Evolutionary conservation across 164 flowering plant genomes (phyloP), one percentile per base, ranked within the genome.

Genomic region (Piper longum): DNA sequence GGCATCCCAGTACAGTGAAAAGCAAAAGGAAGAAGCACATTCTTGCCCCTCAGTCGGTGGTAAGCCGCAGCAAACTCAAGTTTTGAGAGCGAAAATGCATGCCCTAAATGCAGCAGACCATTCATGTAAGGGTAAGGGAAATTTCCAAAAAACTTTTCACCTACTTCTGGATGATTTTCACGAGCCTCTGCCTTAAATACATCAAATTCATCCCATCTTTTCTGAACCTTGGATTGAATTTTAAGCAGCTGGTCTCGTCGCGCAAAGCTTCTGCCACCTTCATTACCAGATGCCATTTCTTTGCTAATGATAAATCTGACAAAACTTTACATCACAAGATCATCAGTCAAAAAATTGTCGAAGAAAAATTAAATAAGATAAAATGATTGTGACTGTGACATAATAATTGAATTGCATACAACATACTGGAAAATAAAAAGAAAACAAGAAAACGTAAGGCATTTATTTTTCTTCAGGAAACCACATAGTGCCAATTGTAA

Each of bases 1-100:
- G 96, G 96, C 96, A 89, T 91, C 13, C 98, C 96, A 57, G 98
- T 89, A 70, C 95, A 89, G 72, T 89, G 98, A 61, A 91, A 91
- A 58, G 76, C 98, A 76, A 91, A 91, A 0, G 96, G 96, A 67
- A 89, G 71, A 1, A 91, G 80, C 7, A 91, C 96, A 76, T 89
- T 89, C 45, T 83, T 82, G 43, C 98, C 98, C 59, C 81, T 77
- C 64, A 91, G 63, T 69, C 98, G 72, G 68, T 92, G 96, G 69
- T 77, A 91, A 39, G 95, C 95, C 7, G 92, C 82, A 18, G 96
- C 95, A 72, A 89, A 91, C 67, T 91, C 96, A 18, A 89, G 83
- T 78, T 91, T 91, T 1, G 98, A 91, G 42, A 91, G 72, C 0
- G 98, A 91, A 69, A 91, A 91, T 6, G 91, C 98, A 75, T 91